A percentile compares a stretch with the other conserved stretches of the same genome.
Conservation (phyloP, 2,329 filamentous ascomycete species). For the Cryoendolithus antarcticus region DNA sequence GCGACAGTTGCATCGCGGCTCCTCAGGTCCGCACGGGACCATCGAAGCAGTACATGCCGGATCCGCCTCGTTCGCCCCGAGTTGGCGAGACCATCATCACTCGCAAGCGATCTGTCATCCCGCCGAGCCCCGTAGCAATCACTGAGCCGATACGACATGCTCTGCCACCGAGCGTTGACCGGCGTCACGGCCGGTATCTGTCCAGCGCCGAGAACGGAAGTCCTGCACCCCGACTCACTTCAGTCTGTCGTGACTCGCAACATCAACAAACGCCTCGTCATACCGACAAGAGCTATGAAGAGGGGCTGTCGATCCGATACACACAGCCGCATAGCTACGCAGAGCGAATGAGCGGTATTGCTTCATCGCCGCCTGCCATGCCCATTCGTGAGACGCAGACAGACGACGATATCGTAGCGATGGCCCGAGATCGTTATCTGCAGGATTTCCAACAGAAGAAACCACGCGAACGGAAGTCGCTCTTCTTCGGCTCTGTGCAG, state of each 20-base stretch:
- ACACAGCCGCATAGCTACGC: constrained; percentile 4
- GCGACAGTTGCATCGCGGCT: constrained; percentile 1
- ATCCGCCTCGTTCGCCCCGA: no score
- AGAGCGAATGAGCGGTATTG: constrained; percentile 4
- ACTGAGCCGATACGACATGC: no score
- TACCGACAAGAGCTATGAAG: constrained; percentile 6
- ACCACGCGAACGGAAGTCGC: constrained; percentile 30
- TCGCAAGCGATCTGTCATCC: no score
- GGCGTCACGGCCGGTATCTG: no score
- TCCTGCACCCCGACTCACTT: no score
- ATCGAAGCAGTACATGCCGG: no score
- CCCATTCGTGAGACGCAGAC: constrained; percentile 14
- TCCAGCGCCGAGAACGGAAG: no score
- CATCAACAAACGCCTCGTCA: constrained; percentile 11
- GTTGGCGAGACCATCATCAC: no score
- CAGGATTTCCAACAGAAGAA: constrained; percentile 30
- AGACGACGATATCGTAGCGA: constrained; percentile 14
- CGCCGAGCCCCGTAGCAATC: no score
- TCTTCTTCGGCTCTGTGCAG: constrained; percentile 33
- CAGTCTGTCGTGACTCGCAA: no score
- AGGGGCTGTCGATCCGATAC: constrained; percentile 3
- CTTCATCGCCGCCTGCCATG: constrained; percentile 2
- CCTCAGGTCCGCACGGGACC: no score
- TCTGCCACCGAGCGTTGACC: no score
- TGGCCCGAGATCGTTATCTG: constrained; percentile 28